A percentile compares a stretch with the other conserved stretches of the same genome.
These are phyloP conservation scores for Apiotrichum domesticum DNA, from an alignment of 1,284 basidiomycete species.

Conservation along the genomic window DNA sequence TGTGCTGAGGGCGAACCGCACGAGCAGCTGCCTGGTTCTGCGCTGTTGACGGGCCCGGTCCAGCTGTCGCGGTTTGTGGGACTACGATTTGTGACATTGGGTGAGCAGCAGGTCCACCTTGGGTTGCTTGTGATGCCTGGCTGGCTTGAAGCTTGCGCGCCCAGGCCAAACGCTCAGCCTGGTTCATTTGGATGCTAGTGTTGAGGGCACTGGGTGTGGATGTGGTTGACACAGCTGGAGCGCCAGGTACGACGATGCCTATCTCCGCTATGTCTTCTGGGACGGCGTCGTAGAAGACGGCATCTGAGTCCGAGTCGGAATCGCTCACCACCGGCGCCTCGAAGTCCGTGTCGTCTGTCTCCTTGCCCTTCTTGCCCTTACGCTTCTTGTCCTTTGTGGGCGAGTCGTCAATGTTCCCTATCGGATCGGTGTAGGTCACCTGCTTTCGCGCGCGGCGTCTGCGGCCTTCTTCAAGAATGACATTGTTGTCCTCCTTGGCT, in stretches of 20 bases:
- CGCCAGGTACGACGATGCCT: neutral
- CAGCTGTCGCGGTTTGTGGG: neutral
- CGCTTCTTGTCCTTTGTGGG: neutral
- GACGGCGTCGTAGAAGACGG: neutral
- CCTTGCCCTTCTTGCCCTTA: neutral
- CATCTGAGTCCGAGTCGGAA: neutral
- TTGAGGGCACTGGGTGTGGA: too few relatives aligned
- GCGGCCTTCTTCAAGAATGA: too few relatives aligned
- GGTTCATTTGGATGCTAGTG: too few relatives aligned
- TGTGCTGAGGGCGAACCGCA: too few relatives aligned
- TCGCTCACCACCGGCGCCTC: neutral
- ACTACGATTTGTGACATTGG: too few relatives aligned
- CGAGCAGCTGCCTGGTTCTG: too few relatives aligned
- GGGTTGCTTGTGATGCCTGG: too few relatives aligned
- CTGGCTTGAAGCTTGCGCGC: neutral
- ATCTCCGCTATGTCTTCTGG: conserved; percentile 1
- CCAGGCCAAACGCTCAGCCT: conserved; percentile 2
- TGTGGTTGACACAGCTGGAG: neutral
- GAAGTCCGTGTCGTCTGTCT: neutral
- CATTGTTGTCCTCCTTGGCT: neutral
- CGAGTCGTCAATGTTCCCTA: too few relatives aligned
- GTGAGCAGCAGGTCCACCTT: too few relatives aligned
- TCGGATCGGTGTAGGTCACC: too few relatives aligned
- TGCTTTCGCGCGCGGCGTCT: too few relatives aligned
- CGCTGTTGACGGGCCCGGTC: conserved; percentile 13